Percentiles rank a stretch among this genome's conserved stretches.
Evolutionary conservation across 106 monocot genomes (phyloP).

Genomic region (Triglochin maritima): DNA sequence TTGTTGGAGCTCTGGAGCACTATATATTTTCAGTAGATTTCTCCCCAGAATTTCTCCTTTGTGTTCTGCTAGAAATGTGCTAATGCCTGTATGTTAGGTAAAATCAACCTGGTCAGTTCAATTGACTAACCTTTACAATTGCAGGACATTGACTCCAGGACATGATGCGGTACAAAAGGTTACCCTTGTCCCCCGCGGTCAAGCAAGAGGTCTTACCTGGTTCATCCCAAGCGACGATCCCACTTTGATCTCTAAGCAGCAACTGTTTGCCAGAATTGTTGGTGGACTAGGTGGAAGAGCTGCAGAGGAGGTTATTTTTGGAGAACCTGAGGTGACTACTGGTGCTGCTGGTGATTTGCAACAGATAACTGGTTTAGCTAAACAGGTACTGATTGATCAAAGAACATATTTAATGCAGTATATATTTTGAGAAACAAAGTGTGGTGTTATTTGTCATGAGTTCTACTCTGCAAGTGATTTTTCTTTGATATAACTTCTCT

Average conservation of each 20-base stretch:
- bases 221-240: constrained; percentile 93
- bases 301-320: constrained; percentile 97
- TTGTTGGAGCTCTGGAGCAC: too few species aligned
- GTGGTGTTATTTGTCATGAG: background rate
- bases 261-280: constrained; percentile 88
- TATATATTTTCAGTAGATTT: too few species aligned
- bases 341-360: constrained; percentile 96
- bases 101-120: too few species aligned
- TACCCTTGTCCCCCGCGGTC: constrained; percentile 81
- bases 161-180: constrained; percentile 98
- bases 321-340: constrained; percentile 94
- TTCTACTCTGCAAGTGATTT: background rate
- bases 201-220: constrained; percentile 92
- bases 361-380: constrained; percentile 90
- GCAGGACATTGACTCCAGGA: constrained; percentile 86
- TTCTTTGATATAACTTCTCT: background rate
- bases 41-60: too few species aligned
- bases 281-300: constrained; percentile 98
- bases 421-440: background rate
- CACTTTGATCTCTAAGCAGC: constrained; percentile 88
- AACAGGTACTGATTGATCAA: constrained; percentile 40
- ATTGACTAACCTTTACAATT: constrained; percentile 6
- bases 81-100: too few species aligned
- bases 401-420: background rate
- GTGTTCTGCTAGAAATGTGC: too few species aligned